Evolutionary conservation across 305 asterid genomes (phyloP), one percentile per base, ranked within the genome.

Genomic region (Solanum hybrid): DNA sequence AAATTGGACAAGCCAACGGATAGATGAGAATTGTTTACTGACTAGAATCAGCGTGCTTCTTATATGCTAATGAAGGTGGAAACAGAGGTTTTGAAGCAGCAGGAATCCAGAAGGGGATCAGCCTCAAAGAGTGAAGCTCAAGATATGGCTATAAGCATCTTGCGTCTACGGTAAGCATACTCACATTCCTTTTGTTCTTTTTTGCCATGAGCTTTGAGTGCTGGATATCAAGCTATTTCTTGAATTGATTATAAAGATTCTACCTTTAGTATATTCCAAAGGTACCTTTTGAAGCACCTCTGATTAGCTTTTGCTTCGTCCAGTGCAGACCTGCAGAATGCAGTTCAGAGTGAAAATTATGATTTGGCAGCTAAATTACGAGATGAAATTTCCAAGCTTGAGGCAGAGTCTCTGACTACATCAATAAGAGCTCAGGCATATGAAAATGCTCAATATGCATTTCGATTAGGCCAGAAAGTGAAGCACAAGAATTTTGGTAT

Each of bases 401-500:
- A 97, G 93, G 95, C 97, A 27, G 95, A 95, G 90, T 96, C 99
- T 88, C 91, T 97, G 91, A 92, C 96, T 92, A 96, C 97, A 90
- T 92, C 99, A 6, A 92, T 94, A 37, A 95, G 93, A 91, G 96
- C 97, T 90, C 98, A 93, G 91, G 98, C 98, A 38, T 95, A 92
- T 92, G 95, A 94, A 92, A 95, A 91, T 93, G 97, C 96, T 60
- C 94, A 94, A 79, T 96, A 94, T 89, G 93, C 93, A 90, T 95
- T 95, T 85, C 99, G 98, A 73, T 92, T 97, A 94, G 99, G 99
- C 91, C 99, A 97, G 93, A 97, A 93, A 95, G 94, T 96, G 92
- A 94, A 93, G 93, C 99, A 97, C 91, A 95, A 94, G 93, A 88
- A 87, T 85, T 97, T 94, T 91, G 99, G 99, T 97, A 95, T 45